These are phyloP conservation scores for Aspergillus sp. DNA, from an alignment of 2,329 filamentous ascomycete species.

Conservation along the genomic window DNA sequence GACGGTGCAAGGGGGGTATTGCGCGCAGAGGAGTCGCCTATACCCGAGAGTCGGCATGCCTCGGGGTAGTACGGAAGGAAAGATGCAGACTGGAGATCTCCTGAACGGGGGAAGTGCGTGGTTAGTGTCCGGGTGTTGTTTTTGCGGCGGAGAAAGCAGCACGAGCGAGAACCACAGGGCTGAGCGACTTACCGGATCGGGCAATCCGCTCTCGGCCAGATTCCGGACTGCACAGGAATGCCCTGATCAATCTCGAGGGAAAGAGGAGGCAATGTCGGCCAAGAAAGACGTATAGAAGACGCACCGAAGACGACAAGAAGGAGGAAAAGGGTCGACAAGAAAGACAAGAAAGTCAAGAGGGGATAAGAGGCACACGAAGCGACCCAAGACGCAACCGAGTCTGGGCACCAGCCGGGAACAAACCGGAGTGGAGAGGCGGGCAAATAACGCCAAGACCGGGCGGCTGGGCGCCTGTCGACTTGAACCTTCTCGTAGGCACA, in stretches of 20 bases:
- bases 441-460: background rate
- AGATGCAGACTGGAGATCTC: background rate
- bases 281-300: too few relatives aligned
- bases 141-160: background rate
- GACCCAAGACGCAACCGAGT: constrained; percentile 8
- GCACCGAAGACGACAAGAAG: background rate
- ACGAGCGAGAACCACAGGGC: background rate
- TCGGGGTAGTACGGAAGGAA: background rate
- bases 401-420: constrained; percentile 3
- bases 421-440: background rate
- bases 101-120: background rate
- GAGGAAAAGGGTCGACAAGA: constrained; percentile 2
- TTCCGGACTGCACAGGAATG: too few relatives aligned
- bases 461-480: background rate
- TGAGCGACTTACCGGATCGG: background rate
- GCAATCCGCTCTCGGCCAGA: too few relatives aligned
- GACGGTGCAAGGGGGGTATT: background rate
- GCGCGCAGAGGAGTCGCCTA: background rate
- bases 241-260: too few relatives aligned
- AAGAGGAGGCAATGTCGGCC: too few relatives aligned
- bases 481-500: too few relatives aligned
- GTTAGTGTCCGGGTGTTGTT: background rate
- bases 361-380: constrained; percentile 12
- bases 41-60: constrained; percentile 1
- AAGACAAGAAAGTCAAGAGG: constrained; percentile 8